Percentiles rank a stretch among this genome's conserved stretches.
phyloP scores from a whole-genome alignment of 148 eudicot species.

The Rhododendron ovatum region DNA sequence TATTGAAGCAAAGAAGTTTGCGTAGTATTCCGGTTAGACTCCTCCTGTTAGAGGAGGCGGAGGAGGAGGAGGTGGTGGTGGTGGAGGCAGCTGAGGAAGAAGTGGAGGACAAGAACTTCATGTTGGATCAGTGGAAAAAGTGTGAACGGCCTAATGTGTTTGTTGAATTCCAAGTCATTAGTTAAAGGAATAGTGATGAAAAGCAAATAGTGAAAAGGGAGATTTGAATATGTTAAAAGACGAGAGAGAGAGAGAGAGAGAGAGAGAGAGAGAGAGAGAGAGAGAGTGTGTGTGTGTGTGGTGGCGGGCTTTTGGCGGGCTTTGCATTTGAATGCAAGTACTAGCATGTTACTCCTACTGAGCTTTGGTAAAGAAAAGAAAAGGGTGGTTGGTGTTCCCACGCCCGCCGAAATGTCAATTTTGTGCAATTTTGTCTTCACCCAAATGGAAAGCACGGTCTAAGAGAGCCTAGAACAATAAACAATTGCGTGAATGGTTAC shows the following conservation, averaged over 20 bases:
- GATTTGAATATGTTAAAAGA: background rate
- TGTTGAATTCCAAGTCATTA: background rate
- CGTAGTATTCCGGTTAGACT: slow-evolving; percentile 42
- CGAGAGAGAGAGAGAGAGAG: background rate
- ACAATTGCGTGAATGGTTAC: background rate
- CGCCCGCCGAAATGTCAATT: background rate
- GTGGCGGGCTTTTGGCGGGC: slow-evolving; percentile 24
- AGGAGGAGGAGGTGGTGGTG: slow-evolving; percentile 6
- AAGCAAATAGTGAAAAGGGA: slow-evolving; percentile 1
- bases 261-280: too few relatives aligned
- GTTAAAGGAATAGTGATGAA: background rate
- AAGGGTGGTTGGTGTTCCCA: slow-evolving; percentile 7
- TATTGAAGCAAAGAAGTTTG: slow-evolving; percentile 44
- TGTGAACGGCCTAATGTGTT: background rate
- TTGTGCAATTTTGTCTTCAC: background rate
- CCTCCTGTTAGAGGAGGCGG: background rate
- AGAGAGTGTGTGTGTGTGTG: too few relatives aligned
- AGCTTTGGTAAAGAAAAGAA: background rate
- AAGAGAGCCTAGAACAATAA: background rate
- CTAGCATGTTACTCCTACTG: background rate
- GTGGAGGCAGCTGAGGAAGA: slow-evolving; percentile 1
- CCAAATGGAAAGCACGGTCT: background rate
- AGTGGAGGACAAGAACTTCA: slow-evolving; percentile 10
- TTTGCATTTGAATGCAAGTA: slow-evolving; percentile 11
- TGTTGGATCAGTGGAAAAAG: background rate